Percentiles rank a stretch among this genome's conserved stretches.
phyloP scores from a whole-genome alignment of 2,329 filamentous ascomycete species.

The Aspergillus pseudonomiae region DNA sequence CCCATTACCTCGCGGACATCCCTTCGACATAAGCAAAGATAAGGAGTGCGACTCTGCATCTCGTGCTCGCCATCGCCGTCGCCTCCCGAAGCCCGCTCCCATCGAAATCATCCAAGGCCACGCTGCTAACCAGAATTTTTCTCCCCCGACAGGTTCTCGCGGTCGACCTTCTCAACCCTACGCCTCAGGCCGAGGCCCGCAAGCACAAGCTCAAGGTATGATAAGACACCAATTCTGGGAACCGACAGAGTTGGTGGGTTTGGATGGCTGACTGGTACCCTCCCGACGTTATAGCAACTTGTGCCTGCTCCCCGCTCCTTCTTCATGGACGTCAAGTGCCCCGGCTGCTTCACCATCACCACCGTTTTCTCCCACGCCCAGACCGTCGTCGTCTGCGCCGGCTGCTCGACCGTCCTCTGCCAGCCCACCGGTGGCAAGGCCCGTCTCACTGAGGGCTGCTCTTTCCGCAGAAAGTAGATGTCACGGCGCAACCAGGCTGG shows the following conservation, averaged over 20 bases:
- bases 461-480: slow-evolving; percentile 98
- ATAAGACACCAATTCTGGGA: slow-evolving; percentile 8
- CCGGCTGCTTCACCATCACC: slow-evolving; percentile 99
- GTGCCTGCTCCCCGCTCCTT: slow-evolving; percentile 97
- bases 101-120: not conserved
- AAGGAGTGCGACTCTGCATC: slow-evolving; percentile 2
- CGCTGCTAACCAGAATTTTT: slow-evolving; percentile 24
- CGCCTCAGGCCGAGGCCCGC: slow-evolving; percentile 94
- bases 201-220: slow-evolving; percentile 99
- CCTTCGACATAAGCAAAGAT: slow-evolving; percentile 2
- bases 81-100: not conserved
- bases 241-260: not conserved
- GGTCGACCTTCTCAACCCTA: slow-evolving; percentile 99
- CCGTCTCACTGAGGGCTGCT: slow-evolving; percentile 98
- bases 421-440: slow-evolving; percentile 99
- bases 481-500: slow-evolving; percentile 30
- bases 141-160: slow-evolving; percentile 81
- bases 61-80: slow-evolving; percentile 20
- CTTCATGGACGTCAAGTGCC: slow-evolving; percentile 99
- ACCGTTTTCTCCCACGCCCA: slow-evolving; percentile 99
- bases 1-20: slow-evolving; percentile 4
- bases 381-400: slow-evolving; percentile 99
- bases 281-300: slow-evolving; percentile 66
- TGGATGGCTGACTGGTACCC: slow-evolving; percentile 6
- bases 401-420: slow-evolving; percentile 99